These are phyloP conservation scores for Forsythia suspensa DNA, from an alignment of 257 asterid genomes.

Conservation along the genomic window DNA sequence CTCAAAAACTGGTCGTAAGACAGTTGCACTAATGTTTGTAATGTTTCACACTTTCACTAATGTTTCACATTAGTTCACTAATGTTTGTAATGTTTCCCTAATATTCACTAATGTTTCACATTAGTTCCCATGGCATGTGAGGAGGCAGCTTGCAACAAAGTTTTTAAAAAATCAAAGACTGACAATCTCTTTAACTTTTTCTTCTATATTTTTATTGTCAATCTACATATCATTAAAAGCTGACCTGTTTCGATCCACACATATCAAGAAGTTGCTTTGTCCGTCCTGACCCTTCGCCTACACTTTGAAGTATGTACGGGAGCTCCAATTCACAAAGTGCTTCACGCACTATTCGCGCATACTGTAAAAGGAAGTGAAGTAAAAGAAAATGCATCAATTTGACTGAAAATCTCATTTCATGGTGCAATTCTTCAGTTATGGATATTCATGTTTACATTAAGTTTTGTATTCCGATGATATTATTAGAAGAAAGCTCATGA, in stretches of 20 bases:
- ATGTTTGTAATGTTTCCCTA: too few relatives aligned
- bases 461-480: neutral
- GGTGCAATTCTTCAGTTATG: neutral
- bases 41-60: too few relatives aligned
- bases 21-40: too few relatives aligned
- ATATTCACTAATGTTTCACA: neutral
- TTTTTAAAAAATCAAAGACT: conserved; percentile 1
- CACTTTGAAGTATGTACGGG: conserved; percentile 64
- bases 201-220: neutral
- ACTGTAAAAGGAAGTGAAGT: conserved; percentile 31
- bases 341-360: conserved; percentile 80
- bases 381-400: neutral
- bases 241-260: conserved; percentile 68
- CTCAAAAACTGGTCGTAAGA: neutral
- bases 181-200: neutral
- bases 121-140: neutral
- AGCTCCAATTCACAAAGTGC: conserved; percentile 81
- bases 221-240: conserved; percentile 10
- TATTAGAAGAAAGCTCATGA: neutral
- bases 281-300: conserved; percentile 62
- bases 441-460: too few relatives aligned
- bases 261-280: conserved; percentile 43
- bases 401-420: neutral
- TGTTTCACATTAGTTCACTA: too few relatives aligned
- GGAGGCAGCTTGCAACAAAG: neutral